phyloP scores from a whole-genome alignment of 306 rosid species.

The Prosopis cineraria region DNA sequence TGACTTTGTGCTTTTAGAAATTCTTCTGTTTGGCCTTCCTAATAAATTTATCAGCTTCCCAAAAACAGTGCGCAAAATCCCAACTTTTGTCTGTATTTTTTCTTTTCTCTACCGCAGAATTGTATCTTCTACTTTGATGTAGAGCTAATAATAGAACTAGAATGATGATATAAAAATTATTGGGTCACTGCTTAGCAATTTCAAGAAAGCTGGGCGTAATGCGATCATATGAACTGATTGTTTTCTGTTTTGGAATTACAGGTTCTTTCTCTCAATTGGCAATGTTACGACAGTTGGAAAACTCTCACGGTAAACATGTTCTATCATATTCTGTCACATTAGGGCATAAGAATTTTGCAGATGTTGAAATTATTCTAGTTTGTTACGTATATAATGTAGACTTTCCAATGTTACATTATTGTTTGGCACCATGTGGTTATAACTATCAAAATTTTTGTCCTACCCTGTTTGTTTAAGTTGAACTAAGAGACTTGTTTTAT shows the following conservation, averaged over 20 bases:
- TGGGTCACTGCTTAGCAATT: not conserved
- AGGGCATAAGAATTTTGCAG: not conserved
- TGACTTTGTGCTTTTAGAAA: not conserved
- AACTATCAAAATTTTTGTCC: not conserved
- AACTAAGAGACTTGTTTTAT: not conserved
- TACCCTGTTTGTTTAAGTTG: not conserved
- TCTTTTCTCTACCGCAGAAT: not conserved
- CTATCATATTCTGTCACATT: not conserved
- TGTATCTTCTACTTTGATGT: not conserved
- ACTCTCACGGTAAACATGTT: not conserved
- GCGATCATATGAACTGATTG: not conserved
- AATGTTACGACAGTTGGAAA: not conserved
- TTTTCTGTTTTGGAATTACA: slow-evolving; percentile 36
- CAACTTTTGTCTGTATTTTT: not conserved
- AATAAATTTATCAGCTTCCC: not conserved
- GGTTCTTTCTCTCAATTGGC: not conserved
- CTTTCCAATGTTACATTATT: not conserved
- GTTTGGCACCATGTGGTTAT: not conserved
- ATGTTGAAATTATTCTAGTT: not conserved
- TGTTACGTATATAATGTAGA: not conserved
- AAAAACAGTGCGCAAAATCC: not conserved
- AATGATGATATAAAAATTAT: not conserved
- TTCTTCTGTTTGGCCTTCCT: not conserved
- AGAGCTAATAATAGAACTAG: not conserved
- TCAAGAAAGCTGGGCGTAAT: not conserved